Conservation (phyloP, 768 basidiomycete species). For the Neoboletus subvelutipes region DNA sequence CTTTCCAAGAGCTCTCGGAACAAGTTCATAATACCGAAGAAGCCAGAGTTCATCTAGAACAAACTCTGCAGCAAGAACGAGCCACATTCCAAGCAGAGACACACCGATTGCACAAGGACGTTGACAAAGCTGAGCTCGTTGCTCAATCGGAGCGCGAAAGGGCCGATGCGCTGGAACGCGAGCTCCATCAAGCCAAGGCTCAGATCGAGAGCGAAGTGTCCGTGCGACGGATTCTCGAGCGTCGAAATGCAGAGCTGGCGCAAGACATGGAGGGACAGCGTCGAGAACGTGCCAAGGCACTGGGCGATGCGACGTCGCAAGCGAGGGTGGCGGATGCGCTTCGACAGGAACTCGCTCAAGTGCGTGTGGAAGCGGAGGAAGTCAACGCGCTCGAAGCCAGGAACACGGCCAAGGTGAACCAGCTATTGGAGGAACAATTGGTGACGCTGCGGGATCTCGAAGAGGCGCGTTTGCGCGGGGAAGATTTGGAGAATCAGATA, state of each 20-base stretch:
- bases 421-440: constrained; percentile 76
- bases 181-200: constrained; percentile 58
- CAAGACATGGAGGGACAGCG: constrained; percentile 57
- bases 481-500: constrained; percentile 75
- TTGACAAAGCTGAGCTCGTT: constrained; percentile 41
- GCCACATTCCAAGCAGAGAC: constrained; percentile 55
- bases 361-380: constrained; percentile 61
- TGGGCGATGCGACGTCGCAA: constrained; percentile 70
- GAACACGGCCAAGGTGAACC: constrained; percentile 60
- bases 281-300: constrained; percentile 51
- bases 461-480: constrained; percentile 70
- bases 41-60: constrained; percentile 56
- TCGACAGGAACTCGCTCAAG: constrained; percentile 62
- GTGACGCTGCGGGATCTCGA: constrained; percentile 67
- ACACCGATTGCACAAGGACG: constrained; percentile 46
- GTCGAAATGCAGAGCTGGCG: constrained; percentile 57
- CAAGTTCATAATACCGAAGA: constrained; percentile 63
- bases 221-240: constrained; percentile 63
- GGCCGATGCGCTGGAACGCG: constrained; percentile 58
- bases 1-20: constrained; percentile 68
- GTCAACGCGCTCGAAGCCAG: constrained; percentile 65
- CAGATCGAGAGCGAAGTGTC: constrained; percentile 63
- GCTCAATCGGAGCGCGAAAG: constrained; percentile 47
- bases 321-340: constrained; percentile 55
- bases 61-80: constrained; percentile 58